Evolutionary conservation across 441 rosid species (phyloP).

Genomic region (Omphalea diandra): DNA sequence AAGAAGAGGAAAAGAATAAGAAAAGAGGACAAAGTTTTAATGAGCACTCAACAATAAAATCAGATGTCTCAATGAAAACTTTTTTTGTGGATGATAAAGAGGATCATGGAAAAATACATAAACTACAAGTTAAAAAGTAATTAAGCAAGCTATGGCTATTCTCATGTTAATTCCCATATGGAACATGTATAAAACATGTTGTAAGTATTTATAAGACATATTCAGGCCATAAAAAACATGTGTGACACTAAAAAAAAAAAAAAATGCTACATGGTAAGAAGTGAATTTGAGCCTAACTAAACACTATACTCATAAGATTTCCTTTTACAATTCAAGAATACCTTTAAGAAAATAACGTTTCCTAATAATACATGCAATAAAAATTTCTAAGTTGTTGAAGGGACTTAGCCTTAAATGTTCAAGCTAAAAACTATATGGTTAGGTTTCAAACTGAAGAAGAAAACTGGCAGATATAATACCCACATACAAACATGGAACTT

Average conservation of each 20-base stretch:
- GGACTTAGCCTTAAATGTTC: not conserved
- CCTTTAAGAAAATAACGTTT: no score
- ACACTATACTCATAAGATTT: no score
- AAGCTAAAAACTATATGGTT: not conserved
- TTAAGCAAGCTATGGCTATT: conserved; percentile 22
- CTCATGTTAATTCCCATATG: conserved; percentile 4
- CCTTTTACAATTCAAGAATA: no score
- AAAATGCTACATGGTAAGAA: no score
- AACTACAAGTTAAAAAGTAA: conserved; percentile 39
- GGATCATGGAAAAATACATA: conserved; percentile 72
- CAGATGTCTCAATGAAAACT: conserved; percentile 41
- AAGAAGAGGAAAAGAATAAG: no score
- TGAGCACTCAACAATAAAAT: conserved; percentile 51
- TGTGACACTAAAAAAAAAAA: no score
- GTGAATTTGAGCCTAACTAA: not conserved
- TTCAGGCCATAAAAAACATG: no score
- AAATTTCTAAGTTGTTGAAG: not conserved
- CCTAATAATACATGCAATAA: no score
- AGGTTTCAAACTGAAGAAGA: not conserved
- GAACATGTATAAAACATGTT: not conserved
- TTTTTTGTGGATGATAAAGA: conserved; percentile 65
- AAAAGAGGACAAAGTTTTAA: not conserved
- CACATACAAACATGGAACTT: not conserved
- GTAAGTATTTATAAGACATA: not conserved
- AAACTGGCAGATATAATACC: not conserved